Evolutionary conservation across 805 yeast genomes (phyloP).

Genomic region (Blastobotrys robertii): DNA sequence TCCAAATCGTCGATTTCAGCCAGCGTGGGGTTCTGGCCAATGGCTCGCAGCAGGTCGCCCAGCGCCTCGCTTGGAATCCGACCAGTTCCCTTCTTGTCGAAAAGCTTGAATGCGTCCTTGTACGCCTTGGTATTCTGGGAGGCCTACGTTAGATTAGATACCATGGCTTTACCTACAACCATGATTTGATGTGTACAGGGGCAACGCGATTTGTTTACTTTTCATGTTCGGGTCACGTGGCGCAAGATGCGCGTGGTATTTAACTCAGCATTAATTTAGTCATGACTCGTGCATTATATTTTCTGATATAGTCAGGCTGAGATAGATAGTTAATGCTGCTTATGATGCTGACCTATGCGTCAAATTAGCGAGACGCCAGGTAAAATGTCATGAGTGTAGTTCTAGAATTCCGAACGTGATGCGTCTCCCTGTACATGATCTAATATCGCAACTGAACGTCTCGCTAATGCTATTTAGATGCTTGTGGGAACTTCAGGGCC

Average conservation of each 20-base stretch:
- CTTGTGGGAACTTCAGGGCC: no score
- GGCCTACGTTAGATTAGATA: conserved; percentile 4
- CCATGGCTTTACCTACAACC: background rate
- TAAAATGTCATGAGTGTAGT: no score
- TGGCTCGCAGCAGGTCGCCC: conserved; percentile 91
- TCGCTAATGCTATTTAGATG: no score
- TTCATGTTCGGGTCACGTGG: background rate
- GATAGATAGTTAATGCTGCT: no score
- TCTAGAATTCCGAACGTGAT: no score
- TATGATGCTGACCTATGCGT: no score
- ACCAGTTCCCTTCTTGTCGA: conserved; percentile 94
- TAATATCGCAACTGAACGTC: no score
- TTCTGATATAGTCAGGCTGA: no score
- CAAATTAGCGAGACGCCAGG: no score
- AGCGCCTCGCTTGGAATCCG: conserved; percentile 72
- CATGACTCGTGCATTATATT: no score
- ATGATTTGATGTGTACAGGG: background rate
- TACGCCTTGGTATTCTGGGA: conserved; percentile 34
- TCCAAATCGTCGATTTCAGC: conserved; percentile 66
- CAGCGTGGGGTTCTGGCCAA: conserved; percentile 96
- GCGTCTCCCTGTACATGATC: no score
- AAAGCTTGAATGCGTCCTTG: conserved; percentile 93
- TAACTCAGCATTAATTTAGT: no score
- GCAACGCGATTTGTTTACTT: conserved; percentile 3
- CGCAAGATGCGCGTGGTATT: background rate